phyloP scores from a whole-genome alignment of 1,284 basidiomycete genomes.

The Microbotryomycetes sp. region DNA sequence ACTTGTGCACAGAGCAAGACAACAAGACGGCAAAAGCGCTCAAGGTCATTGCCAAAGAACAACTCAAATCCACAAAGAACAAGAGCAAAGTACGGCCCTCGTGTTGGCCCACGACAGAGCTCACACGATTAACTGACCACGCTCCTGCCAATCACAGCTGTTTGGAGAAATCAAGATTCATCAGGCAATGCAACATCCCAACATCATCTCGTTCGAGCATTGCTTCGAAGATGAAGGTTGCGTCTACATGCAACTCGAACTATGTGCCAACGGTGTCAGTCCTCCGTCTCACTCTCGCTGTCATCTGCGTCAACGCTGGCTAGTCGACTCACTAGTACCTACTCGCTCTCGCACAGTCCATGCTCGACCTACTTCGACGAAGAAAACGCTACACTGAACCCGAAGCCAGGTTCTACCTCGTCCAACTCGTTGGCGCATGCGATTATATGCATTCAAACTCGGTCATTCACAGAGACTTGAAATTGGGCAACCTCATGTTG shows the following conservation, averaged over 20 bases:
- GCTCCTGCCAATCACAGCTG: slow-evolving; percentile 51
- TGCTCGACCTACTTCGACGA: slow-evolving; percentile 83
- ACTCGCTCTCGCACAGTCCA: slow-evolving; percentile 45
- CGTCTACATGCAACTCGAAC: slow-evolving; percentile 94
- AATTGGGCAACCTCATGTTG: slow-evolving; percentile 91
- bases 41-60: slow-evolving; percentile 46
- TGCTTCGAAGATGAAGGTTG: slow-evolving; percentile 94
- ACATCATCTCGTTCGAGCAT: slow-evolving; percentile 86
- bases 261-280: slow-evolving; percentile 73
- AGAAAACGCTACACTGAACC: slow-evolving; percentile 85
- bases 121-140: background rate
- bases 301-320: background rate
- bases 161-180: slow-evolving; percentile 99
- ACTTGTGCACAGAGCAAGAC: slow-evolving; percentile 29
- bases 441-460: slow-evolving; percentile 89
- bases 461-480: slow-evolving; percentile 93
- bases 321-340: too few species aligned
- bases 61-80: slow-evolving; percentile 45
- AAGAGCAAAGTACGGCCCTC: slow-evolving; percentile 38
- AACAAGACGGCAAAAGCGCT: slow-evolving; percentile 40
- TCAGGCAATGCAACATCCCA: slow-evolving; percentile 79
- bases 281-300: background rate
- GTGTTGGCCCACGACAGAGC: background rate
- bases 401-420: slow-evolving; percentile 84
- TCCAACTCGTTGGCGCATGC: slow-evolving; percentile 91